These are phyloP conservation scores for Trichoderma erinaceum DNA, from an alignment of 495 filamentous ascomycete genomes.

Conservation along the genomic window DNA sequence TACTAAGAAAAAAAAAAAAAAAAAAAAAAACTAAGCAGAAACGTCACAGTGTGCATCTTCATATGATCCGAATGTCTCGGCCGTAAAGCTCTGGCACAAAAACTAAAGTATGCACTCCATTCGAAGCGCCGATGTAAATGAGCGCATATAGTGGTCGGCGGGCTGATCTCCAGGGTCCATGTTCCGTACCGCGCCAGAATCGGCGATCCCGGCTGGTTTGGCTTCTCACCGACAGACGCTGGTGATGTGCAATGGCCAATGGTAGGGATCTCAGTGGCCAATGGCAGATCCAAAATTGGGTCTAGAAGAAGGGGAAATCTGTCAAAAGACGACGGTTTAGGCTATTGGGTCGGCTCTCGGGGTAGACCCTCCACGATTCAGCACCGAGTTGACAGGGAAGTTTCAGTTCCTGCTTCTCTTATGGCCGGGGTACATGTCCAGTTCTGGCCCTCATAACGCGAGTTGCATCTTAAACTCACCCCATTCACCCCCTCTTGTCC, in stretches of 20 bases:
- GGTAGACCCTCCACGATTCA: background rate
- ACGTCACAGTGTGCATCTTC: too few relatives aligned
- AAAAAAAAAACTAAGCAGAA: too few relatives aligned
- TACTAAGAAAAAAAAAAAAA: too few relatives aligned
- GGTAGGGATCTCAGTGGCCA: background rate
- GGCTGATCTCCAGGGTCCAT: conserved; percentile 9
- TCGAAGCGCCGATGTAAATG: background rate
- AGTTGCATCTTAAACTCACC: background rate
- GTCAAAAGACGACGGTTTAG: background rate
- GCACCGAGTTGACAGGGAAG: background rate
- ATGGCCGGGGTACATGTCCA: background rate
- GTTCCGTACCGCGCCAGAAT: conserved; percentile 6
- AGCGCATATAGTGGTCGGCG: background rate
- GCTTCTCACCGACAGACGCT: background rate
- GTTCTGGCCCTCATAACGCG: background rate
- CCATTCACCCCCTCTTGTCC: background rate
- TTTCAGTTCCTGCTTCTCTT: background rate
- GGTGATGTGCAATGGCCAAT: background rate
- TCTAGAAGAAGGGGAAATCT: background rate
- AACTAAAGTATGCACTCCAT: background rate
- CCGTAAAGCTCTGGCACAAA: too few relatives aligned
- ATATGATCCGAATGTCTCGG: too few relatives aligned
- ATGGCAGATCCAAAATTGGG: conserved; percentile 1
- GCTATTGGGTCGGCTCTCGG: background rate
- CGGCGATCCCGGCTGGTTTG: background rate